Base-by-base conservation (phyloP, 208 protist genomes). In the Leishmania mexicana region DNA sequence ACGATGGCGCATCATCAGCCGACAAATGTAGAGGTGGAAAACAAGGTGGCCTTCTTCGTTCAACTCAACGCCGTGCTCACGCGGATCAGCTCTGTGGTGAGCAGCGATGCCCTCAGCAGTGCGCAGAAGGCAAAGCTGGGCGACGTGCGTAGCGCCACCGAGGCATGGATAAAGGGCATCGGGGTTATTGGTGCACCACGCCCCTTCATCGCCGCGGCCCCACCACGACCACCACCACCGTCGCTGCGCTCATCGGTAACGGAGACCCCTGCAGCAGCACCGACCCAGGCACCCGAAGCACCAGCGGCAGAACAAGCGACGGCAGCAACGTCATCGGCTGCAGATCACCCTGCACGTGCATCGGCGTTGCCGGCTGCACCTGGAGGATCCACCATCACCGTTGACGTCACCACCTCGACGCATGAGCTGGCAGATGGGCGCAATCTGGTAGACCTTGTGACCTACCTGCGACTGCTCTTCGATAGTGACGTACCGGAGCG, bases 1-100 rank as follows among this genome's bases (percentile, higher is more conserved):
- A 13, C 24, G 11, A n/a, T 90, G 87, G 35, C 85, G n/a, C 81
- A 87, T 42, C 35, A 45, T 67, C 75, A 83, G 35, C 67, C 81
- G 31, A 90, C 85, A 7, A 76, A 83, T 19, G 84, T 76, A 35
- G 90, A 92, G 80, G 87, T 90, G 72, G 94, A 97, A 35, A 97
- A 95, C 88, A 89, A 89, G 42, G 74, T 86, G 15, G 90, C 92
- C 1, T 97, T 96, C 83, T 79, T 97, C 40, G 94, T 93, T 54
- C 94, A 97, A 74, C 87, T 97, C 49, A 87, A 88, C 57, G 88
- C 88, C 0, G 79, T 95, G 54, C 87, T 97, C 47, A 87, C 89
- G 5, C 93, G 94, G 67, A 85, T 94, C 24, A 81, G 75, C 72
- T 64, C 85, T n/a, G 85, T 95, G 8, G 81, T 92, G 28, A 84